A percentile compares a stretch with the other conserved stretches of the same genome.
Conservation (phyloP, 164 flowering plant species). For the Vitis labrusca region DNA sequence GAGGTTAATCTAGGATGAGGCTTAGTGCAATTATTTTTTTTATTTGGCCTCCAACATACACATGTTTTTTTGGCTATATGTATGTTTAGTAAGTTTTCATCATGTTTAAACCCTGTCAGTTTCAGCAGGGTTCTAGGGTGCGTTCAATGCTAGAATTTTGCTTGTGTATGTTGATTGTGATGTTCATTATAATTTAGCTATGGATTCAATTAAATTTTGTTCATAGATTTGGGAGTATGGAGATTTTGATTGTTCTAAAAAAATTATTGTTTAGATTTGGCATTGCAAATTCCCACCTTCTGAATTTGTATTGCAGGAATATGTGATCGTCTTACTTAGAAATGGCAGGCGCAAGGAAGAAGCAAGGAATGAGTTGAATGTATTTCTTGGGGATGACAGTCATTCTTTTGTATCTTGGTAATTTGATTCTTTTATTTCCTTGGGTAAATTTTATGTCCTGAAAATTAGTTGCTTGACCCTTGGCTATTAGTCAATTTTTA, state of each 20-base stretch:
- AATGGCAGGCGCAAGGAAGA: constrained; percentile 87
- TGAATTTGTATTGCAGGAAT: constrained; percentile 58
- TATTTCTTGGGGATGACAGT: constrained; percentile 86
- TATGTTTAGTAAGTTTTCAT: no score
- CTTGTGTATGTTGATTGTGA: no score
- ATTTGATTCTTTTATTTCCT: neutral
- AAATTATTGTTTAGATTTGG: no score
- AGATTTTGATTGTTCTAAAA: neutral
- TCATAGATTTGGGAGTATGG: neutral
- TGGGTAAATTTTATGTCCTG: neutral
- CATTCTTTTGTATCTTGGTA: constrained; percentile 85
- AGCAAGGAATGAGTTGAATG: constrained; percentile 85
- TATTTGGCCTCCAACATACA: no score
- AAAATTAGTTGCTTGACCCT: neutral
- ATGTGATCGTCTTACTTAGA: constrained; percentile 85
- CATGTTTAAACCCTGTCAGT: no score
- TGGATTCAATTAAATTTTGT: no score
- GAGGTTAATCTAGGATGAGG: no score
- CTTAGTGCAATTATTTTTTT: no score
- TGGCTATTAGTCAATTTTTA: neutral
- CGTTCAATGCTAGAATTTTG: no score
- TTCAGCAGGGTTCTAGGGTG: no score
- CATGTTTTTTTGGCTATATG: no score
- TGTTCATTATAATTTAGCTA: no score
- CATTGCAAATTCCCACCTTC: neutral